Conservation (phyloP, 2,329 filamentous ascomycete genomes). For the Beauveria sp. region DNA sequence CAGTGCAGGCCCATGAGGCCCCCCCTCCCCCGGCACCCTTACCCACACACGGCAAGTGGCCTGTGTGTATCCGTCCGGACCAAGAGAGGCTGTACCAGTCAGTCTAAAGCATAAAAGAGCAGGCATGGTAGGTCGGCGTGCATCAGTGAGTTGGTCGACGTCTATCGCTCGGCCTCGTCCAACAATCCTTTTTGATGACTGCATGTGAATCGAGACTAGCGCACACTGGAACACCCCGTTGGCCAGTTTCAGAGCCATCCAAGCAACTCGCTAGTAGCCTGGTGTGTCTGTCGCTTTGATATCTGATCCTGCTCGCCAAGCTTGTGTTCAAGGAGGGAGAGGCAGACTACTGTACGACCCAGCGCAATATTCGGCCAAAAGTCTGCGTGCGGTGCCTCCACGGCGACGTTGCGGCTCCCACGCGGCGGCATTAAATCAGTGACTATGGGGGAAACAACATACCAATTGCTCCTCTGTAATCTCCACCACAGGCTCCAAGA, state of each 20-base stretch:
- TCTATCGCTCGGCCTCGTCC: neutral
- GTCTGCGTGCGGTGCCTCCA: neutral
- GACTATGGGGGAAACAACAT: neutral
- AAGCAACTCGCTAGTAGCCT: neutral
- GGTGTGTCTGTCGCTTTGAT: constrained; percentile 1
- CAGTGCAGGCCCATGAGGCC: neutral
- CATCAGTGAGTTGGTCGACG: neutral
- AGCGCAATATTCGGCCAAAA: neutral
- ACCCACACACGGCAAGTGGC: constrained; percentile 8
- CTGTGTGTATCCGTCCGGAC: constrained; percentile 3
- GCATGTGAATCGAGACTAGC: constrained; percentile 7
- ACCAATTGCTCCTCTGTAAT: neutral
- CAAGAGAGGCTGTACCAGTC: neutral
- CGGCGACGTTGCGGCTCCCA: neutral
- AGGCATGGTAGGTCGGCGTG: neutral
- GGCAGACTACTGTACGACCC: neutral
- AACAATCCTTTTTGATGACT: neutral
- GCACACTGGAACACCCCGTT: neutral
- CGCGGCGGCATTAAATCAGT: neutral
- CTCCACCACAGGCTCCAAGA: constrained; percentile 1
- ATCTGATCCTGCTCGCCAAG: neutral
- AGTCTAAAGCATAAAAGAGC: neutral
- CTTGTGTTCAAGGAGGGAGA: neutral
- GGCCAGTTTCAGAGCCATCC: neutral
- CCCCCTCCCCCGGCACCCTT: constrained; percentile 5